These are phyloP conservation scores for Thelonectria blattea DNA, from an alignment of 2,329 filamentous ascomycete genomes.

Conservation along the genomic window DNA sequence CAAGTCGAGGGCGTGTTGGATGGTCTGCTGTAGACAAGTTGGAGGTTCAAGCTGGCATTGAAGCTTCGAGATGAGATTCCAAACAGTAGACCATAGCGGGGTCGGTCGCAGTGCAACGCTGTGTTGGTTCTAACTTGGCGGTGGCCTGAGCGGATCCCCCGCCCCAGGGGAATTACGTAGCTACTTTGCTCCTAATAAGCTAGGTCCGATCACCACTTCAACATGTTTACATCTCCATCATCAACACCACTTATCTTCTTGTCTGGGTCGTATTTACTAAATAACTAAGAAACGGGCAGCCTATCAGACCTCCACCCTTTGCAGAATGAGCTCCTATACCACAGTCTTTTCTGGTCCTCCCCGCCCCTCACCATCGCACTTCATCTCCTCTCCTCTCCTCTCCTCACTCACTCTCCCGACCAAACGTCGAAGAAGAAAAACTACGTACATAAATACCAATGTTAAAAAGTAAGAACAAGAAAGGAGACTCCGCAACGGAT, in stretches of 20 bases:
- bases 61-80: slow-evolving; percentile 23
- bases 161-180: slow-evolving; percentile 5
- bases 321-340: slow-evolving; percentile 16
- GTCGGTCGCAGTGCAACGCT: slow-evolving; percentile 21
- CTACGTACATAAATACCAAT: slow-evolving; percentile 1
- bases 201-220: neutral
- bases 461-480: slow-evolving; percentile 4
- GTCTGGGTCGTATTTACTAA: too few relatives aligned
- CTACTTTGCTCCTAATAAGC: too few relatives aligned
- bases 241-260: too few relatives aligned
- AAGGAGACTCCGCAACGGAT: slow-evolving; percentile 11
- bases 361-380: neutral
- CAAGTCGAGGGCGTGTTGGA: neutral
- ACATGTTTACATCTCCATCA: too few relatives aligned
- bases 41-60: slow-evolving; percentile 27
- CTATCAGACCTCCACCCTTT: slow-evolving; percentile 20
- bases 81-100: slow-evolving; percentile 28
- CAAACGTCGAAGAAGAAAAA: neutral
- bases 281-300: slow-evolving; percentile 11
- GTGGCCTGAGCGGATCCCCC: slow-evolving; percentile 21
- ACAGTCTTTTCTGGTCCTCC: slow-evolving; percentile 19
- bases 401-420: too few relatives aligned
- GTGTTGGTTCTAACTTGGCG: slow-evolving; percentile 3
- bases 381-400: too few relatives aligned
- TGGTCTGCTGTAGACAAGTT: neutral